Base-by-base conservation (phyloP, 257 asterid genomes). In the Primulina tabacum region DNA sequence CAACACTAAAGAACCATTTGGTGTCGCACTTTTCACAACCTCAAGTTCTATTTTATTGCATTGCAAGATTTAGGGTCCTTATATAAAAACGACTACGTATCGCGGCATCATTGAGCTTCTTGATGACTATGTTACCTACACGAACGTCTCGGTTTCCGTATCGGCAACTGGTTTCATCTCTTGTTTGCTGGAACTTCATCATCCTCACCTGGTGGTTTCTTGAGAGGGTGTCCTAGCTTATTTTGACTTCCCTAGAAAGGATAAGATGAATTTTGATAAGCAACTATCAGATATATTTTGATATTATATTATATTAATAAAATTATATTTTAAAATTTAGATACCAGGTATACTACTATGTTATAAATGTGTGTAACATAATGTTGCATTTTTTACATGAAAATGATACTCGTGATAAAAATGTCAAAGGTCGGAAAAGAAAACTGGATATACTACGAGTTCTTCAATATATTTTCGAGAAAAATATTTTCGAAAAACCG, bases 171-270 rank as follows among this genome's bases (percentile, higher is more conserved):
- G 37, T 40, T 10, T 40, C 52, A 40, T 47, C 55, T 47, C 55
- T 47, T 47, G 55, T 47, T 79, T 64, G 68, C 68, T 21, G 71
- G 68, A 60, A 75, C 35, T 12, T 83, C 72, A 47, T 74, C 84
- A 20, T 78, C 80, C 64, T 86, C 86, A 5, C 81, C 76, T 8
- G 87, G 38, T 72, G 87, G 38, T 72, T 80, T 89, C 70, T 68
- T 87, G 58, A 87, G 83, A 40, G 85, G 75, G 53, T 43, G 85
- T 40, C 80, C 87, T 34, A 72, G 84, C 76, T 84, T 86, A 77
- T 10, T 60, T 65, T 82, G 95, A 61, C 79, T 81, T 71, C 86
- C 98, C 98, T 88, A 90, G 74, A 53, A 33, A 65, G 64, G 32
- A 55, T 26, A 20, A 21, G 35, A 21, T 33, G 32, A 34, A 63